Percentiles rank a stretch among this genome's conserved stretches.
phyloP scores from a whole-genome alignment of 768 basidiomycete species.

The Tricholoma terreum region DNA sequence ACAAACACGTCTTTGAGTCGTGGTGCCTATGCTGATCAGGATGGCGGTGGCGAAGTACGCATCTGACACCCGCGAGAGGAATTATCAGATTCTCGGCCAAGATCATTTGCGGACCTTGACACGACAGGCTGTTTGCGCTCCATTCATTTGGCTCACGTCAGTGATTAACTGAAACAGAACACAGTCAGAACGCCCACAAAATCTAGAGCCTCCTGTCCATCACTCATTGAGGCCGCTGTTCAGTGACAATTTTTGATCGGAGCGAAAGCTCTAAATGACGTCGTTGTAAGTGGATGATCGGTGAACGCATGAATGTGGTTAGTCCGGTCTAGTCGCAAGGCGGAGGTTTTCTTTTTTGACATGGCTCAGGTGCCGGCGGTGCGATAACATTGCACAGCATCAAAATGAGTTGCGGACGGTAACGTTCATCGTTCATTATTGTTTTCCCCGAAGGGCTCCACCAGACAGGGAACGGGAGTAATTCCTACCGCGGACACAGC shows the following conservation, averaged over 20 bases:
- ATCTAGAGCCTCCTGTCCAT: background rate
- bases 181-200: no score
- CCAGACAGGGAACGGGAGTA: background rate
- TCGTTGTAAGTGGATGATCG: background rate
- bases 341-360: background rate
- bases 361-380: background rate
- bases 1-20: background rate
- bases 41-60: background rate
- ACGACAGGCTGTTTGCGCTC: background rate
- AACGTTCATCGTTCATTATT: background rate
- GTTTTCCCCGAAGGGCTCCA: constrained; percentile 1
- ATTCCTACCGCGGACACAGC: background rate
- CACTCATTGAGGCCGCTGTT: background rate
- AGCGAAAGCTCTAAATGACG: background rate
- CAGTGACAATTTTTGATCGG: background rate
- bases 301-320: background rate
- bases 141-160: background rate
- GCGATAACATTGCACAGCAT: background rate
- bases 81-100: background rate
- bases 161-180: background rate
- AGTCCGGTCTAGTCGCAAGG: background rate
- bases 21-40: background rate
- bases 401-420: background rate
- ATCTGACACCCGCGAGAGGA: background rate
- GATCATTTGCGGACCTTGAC: background rate